These are phyloP conservation scores for Zygosaccharomyces lentus DNA, from an alignment of 805 yeast species.

Conservation along the genomic window DNA sequence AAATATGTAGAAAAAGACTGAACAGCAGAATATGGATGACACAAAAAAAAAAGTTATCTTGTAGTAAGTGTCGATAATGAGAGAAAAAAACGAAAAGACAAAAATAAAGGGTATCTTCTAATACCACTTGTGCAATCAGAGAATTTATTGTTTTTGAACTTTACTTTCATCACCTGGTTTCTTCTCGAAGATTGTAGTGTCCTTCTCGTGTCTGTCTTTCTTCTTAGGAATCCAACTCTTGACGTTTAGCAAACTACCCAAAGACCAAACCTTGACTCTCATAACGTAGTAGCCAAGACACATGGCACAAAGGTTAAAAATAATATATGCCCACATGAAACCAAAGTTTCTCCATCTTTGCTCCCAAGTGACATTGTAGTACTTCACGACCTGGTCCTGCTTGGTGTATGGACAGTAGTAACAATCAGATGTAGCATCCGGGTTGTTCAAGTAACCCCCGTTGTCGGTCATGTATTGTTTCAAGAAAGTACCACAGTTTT, in stretches of 20 bases:
- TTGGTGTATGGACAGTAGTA: conserved; percentile 51
- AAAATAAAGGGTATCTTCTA: conserved; percentile 3
- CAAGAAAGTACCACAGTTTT: conserved; percentile 48
- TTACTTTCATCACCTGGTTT: conserved; percentile 40
- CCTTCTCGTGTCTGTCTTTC: conserved; percentile 47
- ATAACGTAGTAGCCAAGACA: conserved; percentile 33
- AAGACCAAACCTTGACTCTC: conserved; percentile 39
- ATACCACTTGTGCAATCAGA: neutral
- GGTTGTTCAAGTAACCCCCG: conserved; percentile 45
- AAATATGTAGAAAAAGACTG: neutral
- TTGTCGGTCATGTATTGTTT: conserved; percentile 32
- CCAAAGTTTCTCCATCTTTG: conserved; percentile 68
- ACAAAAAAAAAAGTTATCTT: neutral
- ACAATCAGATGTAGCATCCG: conserved; percentile 50
- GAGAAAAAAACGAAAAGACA: neutral
- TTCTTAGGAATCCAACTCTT: conserved; percentile 41
- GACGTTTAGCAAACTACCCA: conserved; percentile 34
- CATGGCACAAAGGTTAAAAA: conserved; percentile 42
- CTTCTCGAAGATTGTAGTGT: conserved; percentile 40
- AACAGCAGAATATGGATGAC: neutral
- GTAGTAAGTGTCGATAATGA: neutral
- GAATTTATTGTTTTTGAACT: conserved; percentile 19
- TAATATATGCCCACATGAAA: conserved; percentile 44
- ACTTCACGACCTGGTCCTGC: conserved; percentile 57
- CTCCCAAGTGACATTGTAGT: conserved; percentile 38